Evolutionary conservation across 2,329 filamentous ascomycete genomes (phyloP).

Genomic region (Cadophora sp.): DNA sequence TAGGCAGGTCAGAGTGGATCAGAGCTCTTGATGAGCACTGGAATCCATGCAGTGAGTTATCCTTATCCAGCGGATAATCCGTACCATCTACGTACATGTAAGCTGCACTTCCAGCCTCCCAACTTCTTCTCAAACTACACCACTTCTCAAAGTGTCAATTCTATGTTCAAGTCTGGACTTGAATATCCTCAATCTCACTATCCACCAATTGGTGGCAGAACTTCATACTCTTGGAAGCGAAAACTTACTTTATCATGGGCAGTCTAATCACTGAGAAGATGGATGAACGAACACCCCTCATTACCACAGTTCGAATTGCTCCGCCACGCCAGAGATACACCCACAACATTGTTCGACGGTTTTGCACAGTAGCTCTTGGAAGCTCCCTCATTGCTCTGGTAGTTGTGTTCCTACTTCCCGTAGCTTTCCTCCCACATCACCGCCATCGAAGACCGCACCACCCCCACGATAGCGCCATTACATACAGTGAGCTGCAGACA

Average conservation of each 20-base stretch:
- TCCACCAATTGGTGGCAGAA: not conserved
- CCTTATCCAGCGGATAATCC: conserved; percentile 3
- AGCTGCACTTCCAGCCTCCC: not conserved
- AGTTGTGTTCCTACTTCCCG: conserved; percentile 53
- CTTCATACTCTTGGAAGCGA: not conserved
- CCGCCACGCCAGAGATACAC: conserved; percentile 60
- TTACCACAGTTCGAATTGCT: conserved; percentile 65
- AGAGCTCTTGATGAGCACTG: not conserved
- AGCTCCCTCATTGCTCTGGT: conserved; percentile 55
- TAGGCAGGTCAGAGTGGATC: conserved; percentile 25
- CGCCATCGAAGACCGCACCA: conserved; percentile 45
- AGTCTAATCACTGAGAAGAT: conserved; percentile 38
- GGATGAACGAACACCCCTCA: conserved; percentile 67
- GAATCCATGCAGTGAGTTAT: not conserved
- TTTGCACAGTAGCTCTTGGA: conserved; percentile 67
- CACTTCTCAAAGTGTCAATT: not conserved
- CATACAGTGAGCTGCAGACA: conserved; percentile 58
- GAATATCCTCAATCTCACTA: not conserved
- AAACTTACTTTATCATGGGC: conserved; percentile 21
- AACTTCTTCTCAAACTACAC: not conserved
- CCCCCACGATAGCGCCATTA: conserved; percentile 39
- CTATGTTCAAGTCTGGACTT: not conserved
- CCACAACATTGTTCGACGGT: conserved; percentile 66
- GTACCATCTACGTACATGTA: not conserved
- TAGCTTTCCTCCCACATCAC: conserved; percentile 49